phyloP scores from a whole-genome alignment of 768 basidiomycete species.

The Leucosporidium scottii region DNA sequence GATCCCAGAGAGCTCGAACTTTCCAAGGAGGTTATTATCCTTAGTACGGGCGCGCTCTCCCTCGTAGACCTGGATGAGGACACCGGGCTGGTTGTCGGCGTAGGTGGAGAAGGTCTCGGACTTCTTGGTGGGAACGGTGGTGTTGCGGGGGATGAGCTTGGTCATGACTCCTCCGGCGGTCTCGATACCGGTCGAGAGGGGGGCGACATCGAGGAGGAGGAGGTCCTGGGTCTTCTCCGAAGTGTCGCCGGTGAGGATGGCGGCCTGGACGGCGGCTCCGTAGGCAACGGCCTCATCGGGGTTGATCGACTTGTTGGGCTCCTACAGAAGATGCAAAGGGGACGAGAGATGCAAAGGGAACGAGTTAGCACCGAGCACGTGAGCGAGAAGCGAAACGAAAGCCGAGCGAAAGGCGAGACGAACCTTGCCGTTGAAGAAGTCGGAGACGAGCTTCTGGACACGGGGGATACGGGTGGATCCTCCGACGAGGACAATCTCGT shows the following conservation, averaged over 20 bases:
- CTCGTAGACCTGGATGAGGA: conserved; percentile 89
- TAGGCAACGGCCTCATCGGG: conserved; percentile 98
- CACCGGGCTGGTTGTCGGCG: conserved; percentile 97
- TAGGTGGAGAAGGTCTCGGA: conserved; percentile 89
- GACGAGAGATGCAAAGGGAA: too few species aligned
- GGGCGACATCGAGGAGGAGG: conserved; percentile 87
- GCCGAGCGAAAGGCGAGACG: background rate
- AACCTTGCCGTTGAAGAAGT: conserved; percentile 79
- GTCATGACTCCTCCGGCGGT: conserved; percentile 99
- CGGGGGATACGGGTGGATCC: conserved; percentile 98
- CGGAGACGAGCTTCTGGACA: conserved; percentile 93
- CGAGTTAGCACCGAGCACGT: background rate
- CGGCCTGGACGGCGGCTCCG: conserved; percentile 97
- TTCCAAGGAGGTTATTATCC: conserved; percentile 97
- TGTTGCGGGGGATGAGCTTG: conserved; percentile 75
- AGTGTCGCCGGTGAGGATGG: conserved; percentile 93
- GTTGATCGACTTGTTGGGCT: conserved; percentile 99
- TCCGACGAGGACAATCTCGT: conserved; percentile 96
- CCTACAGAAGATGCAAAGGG: conserved; percentile 49
- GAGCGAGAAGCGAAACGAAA: background rate
- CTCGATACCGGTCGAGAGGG: conserved; percentile 88
- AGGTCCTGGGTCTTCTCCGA: conserved; percentile 97
- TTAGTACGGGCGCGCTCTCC: conserved; percentile 97
- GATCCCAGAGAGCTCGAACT: conserved; percentile 95
- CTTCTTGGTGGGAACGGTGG: conserved; percentile 96